A percentile compares a stretch with the other conserved stretches of the same genome.
phyloP scores from a whole-genome alignment of 495 filamentous ascomycete genomes.

The Xylaria telfairii region DNA sequence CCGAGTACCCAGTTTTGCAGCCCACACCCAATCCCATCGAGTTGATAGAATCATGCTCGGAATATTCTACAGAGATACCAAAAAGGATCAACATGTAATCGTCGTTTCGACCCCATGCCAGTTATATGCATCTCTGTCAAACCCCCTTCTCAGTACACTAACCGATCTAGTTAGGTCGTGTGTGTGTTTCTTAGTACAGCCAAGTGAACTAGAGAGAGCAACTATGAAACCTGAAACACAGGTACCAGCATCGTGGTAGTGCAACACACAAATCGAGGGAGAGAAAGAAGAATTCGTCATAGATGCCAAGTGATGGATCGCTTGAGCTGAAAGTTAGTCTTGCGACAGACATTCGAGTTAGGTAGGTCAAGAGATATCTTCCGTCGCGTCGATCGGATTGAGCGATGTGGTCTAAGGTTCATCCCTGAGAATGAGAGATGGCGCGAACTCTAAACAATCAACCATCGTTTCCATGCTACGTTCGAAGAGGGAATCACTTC shows the following conservation, averaged over 20 bases:
- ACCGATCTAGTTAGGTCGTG: not conserved
- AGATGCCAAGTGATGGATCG: not conserved
- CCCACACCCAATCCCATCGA: not conserved
- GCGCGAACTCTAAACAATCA: not conserved
- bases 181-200: not conserved
- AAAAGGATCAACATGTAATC: not conserved
- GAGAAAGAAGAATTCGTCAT: not conserved
- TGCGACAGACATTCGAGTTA: not conserved
- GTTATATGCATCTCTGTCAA: conserved; percentile 3
- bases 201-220: not conserved
- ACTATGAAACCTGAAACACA: not conserved
- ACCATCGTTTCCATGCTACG: not conserved
- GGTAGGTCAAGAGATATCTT: not conserved
- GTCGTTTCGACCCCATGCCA: conserved; percentile 11
- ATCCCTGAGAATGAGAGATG: not conserved
- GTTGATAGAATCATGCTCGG: not conserved
- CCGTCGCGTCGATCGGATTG: not conserved
- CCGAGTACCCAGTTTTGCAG: not conserved
- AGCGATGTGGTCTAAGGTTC: not conserved
- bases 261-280: not conserved
- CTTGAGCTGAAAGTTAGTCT: conserved; percentile 1
- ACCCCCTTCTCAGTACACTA: not conserved
- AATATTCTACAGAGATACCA: not conserved
- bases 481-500: conserved; percentile 4
- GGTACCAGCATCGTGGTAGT: conserved; percentile 1